Evolutionary conservation across 257 asterid species (phyloP).

Genomic region (Plantago elongata): DNA sequence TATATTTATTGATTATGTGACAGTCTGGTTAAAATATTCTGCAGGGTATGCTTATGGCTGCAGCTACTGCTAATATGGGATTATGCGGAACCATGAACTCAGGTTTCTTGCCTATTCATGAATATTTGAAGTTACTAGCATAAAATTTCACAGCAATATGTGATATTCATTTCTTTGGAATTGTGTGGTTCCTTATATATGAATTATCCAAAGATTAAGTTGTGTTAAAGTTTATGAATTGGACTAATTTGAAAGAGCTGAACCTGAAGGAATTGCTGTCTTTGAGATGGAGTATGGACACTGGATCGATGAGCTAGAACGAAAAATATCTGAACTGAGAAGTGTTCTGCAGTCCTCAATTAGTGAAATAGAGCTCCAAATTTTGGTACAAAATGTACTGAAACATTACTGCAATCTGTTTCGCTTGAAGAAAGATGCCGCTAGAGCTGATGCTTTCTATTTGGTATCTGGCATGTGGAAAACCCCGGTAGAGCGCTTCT

Average conservation of each 20-base stretch:
- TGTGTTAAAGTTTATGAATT: not conserved
- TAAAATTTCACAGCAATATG: not conserved
- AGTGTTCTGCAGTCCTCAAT: conserved; percentile 50
- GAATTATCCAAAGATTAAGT: not conserved
- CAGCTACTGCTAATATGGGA: conserved; percentile 45
- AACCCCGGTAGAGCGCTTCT: conserved; percentile 76
- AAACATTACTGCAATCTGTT: conserved; percentile 69
- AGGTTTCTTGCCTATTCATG: conserved; percentile 29
- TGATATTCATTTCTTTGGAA: too few species aligned
- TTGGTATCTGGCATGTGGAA: conserved; percentile 78
- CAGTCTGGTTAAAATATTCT: not conserved
- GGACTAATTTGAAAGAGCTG: not conserved
- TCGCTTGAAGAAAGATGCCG: conserved; percentile 72
- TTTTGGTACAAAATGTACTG: conserved; percentile 49
- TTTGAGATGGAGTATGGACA: conserved; percentile 76
- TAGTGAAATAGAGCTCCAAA: conserved; percentile 49
- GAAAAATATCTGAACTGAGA: conserved; percentile 54
- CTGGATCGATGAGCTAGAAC: conserved; percentile 74
- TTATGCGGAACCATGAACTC: conserved; percentile 44
- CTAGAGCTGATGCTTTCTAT: conserved; percentile 77
- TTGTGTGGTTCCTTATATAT: not conserved
- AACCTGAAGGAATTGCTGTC: conserved; percentile 49
- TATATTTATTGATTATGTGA: not conserved
- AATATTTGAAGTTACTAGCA: not conserved
- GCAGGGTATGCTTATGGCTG: conserved; percentile 57